Conservation (phyloP, 345 rosid species). For the Sonneratia caseolaris region DNA sequence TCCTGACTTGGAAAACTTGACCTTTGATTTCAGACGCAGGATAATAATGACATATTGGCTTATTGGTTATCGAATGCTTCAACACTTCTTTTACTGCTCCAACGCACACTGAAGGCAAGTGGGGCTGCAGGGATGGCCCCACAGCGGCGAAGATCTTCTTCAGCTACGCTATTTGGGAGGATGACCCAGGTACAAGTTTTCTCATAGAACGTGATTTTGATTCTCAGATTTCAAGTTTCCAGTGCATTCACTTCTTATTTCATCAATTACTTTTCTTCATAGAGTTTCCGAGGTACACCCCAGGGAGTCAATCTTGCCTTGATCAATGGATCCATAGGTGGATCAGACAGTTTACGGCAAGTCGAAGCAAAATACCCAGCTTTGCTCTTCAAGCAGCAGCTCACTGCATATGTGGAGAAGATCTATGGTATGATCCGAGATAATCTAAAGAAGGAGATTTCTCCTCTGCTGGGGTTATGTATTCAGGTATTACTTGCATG, state of each 20-base stretch:
- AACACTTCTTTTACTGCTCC: conserved; percentile 82
- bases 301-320: conserved; percentile 75
- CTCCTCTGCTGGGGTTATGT: conserved; percentile 93
- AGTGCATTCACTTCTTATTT: conserved; percentile 11
- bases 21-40: conserved; percentile 51
- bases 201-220: not conserved
- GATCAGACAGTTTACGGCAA: conserved; percentile 63
- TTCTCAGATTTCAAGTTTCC: conserved; percentile 1
- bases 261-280: conserved; percentile 3
- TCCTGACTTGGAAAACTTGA: conserved; percentile 10
- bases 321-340: conserved; percentile 47
- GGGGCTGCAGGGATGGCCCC: conserved; percentile 98
- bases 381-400: conserved; percentile 90
- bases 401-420: conserved; percentile 93
- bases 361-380: conserved; percentile 99
- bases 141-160: conserved; percentile 89
- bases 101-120: conserved; percentile 84
- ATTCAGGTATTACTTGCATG: conserved; percentile 53
- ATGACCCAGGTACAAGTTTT: conserved; percentile 61
- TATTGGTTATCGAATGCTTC: conserved; percentile 96
- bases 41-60: conserved; percentile 73
- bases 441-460: conserved; percentile 90
- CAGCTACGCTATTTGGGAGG: conserved; percentile 87
- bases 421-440: conserved; percentile 96
- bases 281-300: conserved; percentile 93